phyloP scores from a whole-genome alignment of 2,329 filamentous ascomycete species.

The Hypoxylon sp. region DNA sequence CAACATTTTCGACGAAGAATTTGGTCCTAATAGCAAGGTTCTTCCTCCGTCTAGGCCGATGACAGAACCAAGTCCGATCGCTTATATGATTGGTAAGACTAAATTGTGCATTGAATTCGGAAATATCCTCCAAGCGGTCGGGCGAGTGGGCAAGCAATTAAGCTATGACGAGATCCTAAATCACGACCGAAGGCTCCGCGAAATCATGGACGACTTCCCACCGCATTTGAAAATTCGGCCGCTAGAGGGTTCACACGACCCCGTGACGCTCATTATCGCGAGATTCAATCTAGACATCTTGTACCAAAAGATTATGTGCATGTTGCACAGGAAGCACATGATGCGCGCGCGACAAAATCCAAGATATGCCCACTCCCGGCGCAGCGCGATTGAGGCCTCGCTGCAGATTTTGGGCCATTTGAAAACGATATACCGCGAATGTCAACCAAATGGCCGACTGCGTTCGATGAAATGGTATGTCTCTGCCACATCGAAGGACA shows the following conservation, averaged over 20 bases:
- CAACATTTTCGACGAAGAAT: conserved; percentile 86
- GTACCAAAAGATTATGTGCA: conserved; percentile 89
- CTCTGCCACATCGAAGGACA: conserved; percentile 84
- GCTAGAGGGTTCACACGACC: conserved; percentile 82
- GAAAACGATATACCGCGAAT: conserved; percentile 80
- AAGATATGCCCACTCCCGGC: conserved; percentile 86
- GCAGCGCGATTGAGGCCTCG: conserved; percentile 87
- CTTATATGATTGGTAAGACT: conserved; percentile 83
- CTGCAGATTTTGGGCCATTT: conserved; percentile 86
- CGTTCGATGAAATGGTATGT: conserved; percentile 84
- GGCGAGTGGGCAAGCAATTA: conserved; percentile 67
- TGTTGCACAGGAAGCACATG: conserved; percentile 91
- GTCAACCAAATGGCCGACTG: conserved; percentile 78
- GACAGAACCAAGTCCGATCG: conserved; percentile 80
- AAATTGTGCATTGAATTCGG: conserved; percentile 78
- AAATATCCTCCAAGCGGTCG: conserved; percentile 77
- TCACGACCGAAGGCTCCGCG: conserved; percentile 73
- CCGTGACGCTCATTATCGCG: conserved; percentile 87
- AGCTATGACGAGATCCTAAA: conserved; percentile 76
- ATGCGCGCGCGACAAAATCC: conserved; percentile 82
- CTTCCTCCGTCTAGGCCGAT: conserved; percentile 77
- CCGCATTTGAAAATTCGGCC: conserved; percentile 83
- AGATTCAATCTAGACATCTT: conserved; percentile 87
- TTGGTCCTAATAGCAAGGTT: conserved; percentile 76
- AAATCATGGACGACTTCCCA: conserved; percentile 77